phyloP scores from a whole-genome alignment of 2,329 filamentous ascomycete species.

The Colletotrichum sp. region DNA sequence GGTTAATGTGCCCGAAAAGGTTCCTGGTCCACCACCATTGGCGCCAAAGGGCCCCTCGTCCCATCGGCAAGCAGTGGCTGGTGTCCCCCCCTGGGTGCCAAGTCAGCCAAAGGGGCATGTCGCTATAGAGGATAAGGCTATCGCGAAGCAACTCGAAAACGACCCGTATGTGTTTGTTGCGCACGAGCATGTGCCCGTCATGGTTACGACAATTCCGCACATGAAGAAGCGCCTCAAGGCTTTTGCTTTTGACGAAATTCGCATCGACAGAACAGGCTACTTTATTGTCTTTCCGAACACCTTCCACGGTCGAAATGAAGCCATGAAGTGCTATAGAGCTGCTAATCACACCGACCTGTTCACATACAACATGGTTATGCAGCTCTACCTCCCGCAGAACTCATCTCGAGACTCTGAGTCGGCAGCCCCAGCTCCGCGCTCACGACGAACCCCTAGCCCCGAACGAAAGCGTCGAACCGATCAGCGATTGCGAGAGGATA shows the following conservation, averaged over 20 bases:
- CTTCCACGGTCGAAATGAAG: slow-evolving; percentile 77
- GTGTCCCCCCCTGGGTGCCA: slow-evolving; percentile 38
- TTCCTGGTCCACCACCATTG: slow-evolving; percentile 75
- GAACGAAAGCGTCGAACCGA: slow-evolving; percentile 43
- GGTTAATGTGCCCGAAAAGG: slow-evolving; percentile 40
- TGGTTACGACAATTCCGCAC: slow-evolving; percentile 85
- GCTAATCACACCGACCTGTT: slow-evolving; percentile 87
- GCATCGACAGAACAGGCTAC: slow-evolving; percentile 85
- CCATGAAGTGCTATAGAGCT: slow-evolving; percentile 77
- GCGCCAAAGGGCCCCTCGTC: slow-evolving; percentile 85
- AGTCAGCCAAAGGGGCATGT: slow-evolving; percentile 54
- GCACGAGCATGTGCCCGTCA: slow-evolving; percentile 85
- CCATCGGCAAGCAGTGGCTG: slow-evolving; percentile 41
- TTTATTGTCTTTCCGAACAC: slow-evolving; percentile 90
- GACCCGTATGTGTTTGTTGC: slow-evolving; percentile 92
- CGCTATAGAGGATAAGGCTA: slow-evolving; percentile 68
- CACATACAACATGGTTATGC: slow-evolving; percentile 91
- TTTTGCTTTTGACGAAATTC: slow-evolving; percentile 81
- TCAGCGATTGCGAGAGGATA: slow-evolving; percentile 66
- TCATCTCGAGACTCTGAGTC: slow-evolving; percentile 14
- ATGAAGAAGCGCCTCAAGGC: slow-evolving; percentile 88
- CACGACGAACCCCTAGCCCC: slow-evolving; percentile 39
- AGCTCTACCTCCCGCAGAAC: slow-evolving; percentile 58
- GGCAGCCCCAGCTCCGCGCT: slow-evolving; percentile 26
- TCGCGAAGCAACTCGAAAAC: slow-evolving; percentile 73